A percentile compares a stretch with the other conserved stretches of the same genome.
These are phyloP conservation scores for Curvularia hawaiiensis DNA, from an alignment of 2,329 filamentous ascomycete species.

Conservation along the genomic window DNA sequence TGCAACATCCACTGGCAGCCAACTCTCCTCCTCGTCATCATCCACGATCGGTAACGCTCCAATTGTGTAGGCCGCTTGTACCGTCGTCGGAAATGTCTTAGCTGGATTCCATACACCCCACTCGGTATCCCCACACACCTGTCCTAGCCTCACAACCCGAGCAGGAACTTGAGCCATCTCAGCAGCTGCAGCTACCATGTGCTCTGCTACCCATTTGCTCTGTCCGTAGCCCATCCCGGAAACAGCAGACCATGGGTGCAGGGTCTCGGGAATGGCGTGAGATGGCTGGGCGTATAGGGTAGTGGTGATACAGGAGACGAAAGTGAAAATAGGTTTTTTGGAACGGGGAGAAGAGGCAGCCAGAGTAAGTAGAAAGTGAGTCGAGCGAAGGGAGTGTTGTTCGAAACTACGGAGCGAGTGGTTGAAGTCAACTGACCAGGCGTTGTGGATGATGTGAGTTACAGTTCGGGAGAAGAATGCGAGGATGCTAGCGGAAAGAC, in stretches of 20 bases:
- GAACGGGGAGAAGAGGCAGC: background rate
- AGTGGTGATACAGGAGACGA: background rate
- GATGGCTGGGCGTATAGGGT: background rate
- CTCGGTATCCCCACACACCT: background rate
- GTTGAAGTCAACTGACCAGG: background rate
- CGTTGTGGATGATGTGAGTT: background rate
- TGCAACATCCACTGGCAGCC: too few species aligned
- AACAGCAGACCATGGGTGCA: background rate
- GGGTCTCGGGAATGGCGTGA: background rate
- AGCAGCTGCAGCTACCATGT: background rate
- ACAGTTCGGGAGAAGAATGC: background rate
- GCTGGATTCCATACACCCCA: background rate
- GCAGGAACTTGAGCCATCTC: background rate
- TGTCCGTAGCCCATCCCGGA: background rate
- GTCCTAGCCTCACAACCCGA: background rate
- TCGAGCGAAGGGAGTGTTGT: background rate
- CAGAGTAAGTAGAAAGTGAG: background rate
- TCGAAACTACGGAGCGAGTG: background rate
- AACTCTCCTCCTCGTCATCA: too few species aligned
- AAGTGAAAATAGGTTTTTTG: background rate
- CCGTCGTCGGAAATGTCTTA: too few species aligned
- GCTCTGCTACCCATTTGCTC: background rate
- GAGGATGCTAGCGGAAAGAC: background rate
- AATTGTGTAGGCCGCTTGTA: too few species aligned
- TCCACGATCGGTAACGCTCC: too few species aligned